phyloP scores from a whole-genome alignment of 176 grass and related monocot genomes.

The Triticum dicoccoides region DNA sequence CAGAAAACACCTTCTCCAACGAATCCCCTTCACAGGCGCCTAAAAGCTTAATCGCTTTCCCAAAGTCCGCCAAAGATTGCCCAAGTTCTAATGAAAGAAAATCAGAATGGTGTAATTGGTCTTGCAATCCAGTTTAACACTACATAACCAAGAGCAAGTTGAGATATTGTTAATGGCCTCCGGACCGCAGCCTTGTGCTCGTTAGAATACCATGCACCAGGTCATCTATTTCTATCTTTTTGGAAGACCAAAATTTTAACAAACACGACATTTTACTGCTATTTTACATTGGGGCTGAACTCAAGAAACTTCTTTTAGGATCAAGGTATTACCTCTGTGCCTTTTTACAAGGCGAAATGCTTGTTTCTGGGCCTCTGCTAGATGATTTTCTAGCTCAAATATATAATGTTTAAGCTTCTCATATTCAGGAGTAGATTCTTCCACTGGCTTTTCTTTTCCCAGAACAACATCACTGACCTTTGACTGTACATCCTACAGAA shows the following conservation, averaged over 20 bases:
- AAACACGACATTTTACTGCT: neutral
- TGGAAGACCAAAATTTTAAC: neutral
- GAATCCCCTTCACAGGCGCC: constrained; percentile 87
- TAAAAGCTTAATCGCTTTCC: constrained; percentile 93
- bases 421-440: constrained; percentile 94
- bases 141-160: constrained; percentile 15
- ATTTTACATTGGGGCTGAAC: neutral
- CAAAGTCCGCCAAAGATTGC: constrained; percentile 90
- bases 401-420: constrained; percentile 97
- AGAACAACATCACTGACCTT: constrained; percentile 97
- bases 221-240: neutral
- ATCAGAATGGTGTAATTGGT: constrained; percentile 21
- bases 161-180: neutral
- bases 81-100: constrained; percentile 66
- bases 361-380: constrained; percentile 95
- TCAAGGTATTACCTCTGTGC: constrained; percentile 68
- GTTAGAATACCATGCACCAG: neutral
- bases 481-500: constrained; percentile 79
- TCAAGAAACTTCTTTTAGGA: neutral
- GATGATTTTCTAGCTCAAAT: constrained; percentile 92
- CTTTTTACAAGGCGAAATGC: constrained; percentile 98
- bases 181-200: neutral
- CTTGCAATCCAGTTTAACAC: constrained; percentile 26
- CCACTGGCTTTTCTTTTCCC: constrained; percentile 97
- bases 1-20: constrained; percentile 90